Conservation (phyloP, 768 basidiomycete genomes). For the Auriscalpium orientale region DNA sequence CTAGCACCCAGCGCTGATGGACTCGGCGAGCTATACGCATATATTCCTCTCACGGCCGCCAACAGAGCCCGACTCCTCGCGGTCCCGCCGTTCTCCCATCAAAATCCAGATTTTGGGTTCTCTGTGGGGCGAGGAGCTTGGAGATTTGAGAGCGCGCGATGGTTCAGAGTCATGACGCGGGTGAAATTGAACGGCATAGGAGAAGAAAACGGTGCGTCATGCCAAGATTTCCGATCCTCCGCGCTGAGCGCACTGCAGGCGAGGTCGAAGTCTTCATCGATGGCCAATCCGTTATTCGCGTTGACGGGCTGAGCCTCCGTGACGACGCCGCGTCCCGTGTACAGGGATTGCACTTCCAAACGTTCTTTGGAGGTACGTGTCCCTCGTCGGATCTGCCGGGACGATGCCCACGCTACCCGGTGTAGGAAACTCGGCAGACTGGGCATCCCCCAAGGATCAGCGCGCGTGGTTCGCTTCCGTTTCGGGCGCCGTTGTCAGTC, state of each 20-base stretch:
- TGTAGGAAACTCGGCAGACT: slow-evolving; percentile 44
- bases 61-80: slow-evolving; percentile 37
- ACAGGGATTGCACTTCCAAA: slow-evolving; percentile 67
- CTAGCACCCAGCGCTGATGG: slow-evolving; percentile 36
- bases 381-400: neutral
- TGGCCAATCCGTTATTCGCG: slow-evolving; percentile 47
- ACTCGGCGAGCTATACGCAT: slow-evolving; percentile 61
- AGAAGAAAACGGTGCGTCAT: slow-evolving; percentile 42
- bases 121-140: slow-evolving; percentile 64
- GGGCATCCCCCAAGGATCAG: slow-evolving; percentile 57
- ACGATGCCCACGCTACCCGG: neutral
- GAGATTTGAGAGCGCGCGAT: slow-evolving; percentile 40
- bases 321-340: slow-evolving; percentile 34
- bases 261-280: slow-evolving; percentile 61
- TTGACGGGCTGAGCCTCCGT: slow-evolving; percentile 42
- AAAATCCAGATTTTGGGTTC: slow-evolving; percentile 54
- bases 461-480: slow-evolving; percentile 53
- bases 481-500: slow-evolving; percentile 31
- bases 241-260: slow-evolving; percentile 28
- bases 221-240: neutral
- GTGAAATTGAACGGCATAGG: slow-evolving; percentile 62
- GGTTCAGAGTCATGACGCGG: slow-evolving; percentile 60
- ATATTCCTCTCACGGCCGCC: slow-evolving; percentile 44
- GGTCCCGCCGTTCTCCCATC: slow-evolving; percentile 41
- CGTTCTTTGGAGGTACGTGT: slow-evolving; percentile 65